Base-by-base conservation (phyloP, 164 flowering plant species). In the Aristolochia fimbriata region DNA sequence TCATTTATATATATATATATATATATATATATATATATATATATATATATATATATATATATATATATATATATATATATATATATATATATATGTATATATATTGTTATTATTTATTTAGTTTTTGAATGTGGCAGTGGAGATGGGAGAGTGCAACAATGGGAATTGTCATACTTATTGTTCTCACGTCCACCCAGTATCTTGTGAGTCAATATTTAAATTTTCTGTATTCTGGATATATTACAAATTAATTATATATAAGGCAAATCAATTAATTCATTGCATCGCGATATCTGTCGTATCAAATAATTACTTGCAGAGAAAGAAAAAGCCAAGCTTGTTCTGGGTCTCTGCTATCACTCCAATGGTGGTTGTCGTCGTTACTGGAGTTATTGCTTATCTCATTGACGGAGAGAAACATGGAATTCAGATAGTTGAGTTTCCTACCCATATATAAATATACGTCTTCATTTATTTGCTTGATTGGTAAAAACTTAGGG, bases 341-440 rank as follows among this genome's bases (percentile, higher is more conserved):
- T 86, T 84, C 62, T 86, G 86, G 87, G 82, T 93, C 19, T 79
- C 96, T 21, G 96, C 99, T 6, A 66, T 88, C 16, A 77, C 85
- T 63, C 97, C 99, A 15, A 66, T 88, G 69, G 69, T 78, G 51
- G 48, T 48, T 0, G 96, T 93, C 4, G 47, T 86, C 2, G 30
- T 75, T 17, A 96, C 92, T 20, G 67, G 87, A 27, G 17, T 81
- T 17, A 67, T 83, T 30, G 86, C 85, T n/a, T 90, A 75, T 62
- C 67, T 86, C 7, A 64, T 66, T 20, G 73, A 80, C 46, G 84
- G 47, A 11, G 82, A 83, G 5, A 80, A 80, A 55, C 82, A 78
- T 57, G 96, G 92, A 37, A 56, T 63, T 20, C 45, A 46, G 19
- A 55, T 46, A 25, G 59, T 63, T 41, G 10, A 22, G 10, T 16